These are phyloP conservation scores for Casuarina cunninghamiana DNA, from an alignment of 306 rosid species.

Conservation along the genomic window DNA sequence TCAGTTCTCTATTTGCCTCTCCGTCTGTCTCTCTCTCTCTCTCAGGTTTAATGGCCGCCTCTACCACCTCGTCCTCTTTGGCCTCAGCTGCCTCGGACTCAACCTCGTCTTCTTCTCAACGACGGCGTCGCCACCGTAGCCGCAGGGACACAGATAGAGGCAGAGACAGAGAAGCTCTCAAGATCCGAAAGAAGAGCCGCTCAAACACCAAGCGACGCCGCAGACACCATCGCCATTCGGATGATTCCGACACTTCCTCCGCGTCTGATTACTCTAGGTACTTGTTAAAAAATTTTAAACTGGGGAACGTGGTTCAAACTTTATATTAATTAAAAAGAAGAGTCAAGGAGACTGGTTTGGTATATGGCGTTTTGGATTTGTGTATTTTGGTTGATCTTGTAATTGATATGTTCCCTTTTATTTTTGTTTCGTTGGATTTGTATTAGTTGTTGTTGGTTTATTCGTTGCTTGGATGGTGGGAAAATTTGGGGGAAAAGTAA, in stretches of 20 bases:
- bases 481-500: background rate
- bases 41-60: conserved; percentile 55
- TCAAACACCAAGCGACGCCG: conserved; percentile 79
- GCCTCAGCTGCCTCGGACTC: conserved; percentile 34
- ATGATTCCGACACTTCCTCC: conserved; percentile 53
- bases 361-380: background rate
- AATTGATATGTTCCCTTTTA: background rate
- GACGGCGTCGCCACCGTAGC: conserved; percentile 44
- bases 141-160: conserved; percentile 41
- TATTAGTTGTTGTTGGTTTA: background rate
- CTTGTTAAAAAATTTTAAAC: too few relatives aligned
- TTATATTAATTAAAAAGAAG: background rate
- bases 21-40: background rate
- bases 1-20: too few relatives aligned
- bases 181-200: conserved; percentile 65
- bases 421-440: background rate
- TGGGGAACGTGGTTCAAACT: background rate
- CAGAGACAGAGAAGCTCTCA: conserved; percentile 59
- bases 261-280: conserved; percentile 67
- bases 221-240: conserved; percentile 57
- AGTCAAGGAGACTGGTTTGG: background rate
- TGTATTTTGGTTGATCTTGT: background rate
- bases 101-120: conserved; percentile 44
- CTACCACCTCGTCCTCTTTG: conserved; percentile 46
- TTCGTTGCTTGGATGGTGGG: background rate